Evolutionary conservation across 345 rosid species (phyloP).

Genomic region (Eucalyptus viminalis): DNA sequence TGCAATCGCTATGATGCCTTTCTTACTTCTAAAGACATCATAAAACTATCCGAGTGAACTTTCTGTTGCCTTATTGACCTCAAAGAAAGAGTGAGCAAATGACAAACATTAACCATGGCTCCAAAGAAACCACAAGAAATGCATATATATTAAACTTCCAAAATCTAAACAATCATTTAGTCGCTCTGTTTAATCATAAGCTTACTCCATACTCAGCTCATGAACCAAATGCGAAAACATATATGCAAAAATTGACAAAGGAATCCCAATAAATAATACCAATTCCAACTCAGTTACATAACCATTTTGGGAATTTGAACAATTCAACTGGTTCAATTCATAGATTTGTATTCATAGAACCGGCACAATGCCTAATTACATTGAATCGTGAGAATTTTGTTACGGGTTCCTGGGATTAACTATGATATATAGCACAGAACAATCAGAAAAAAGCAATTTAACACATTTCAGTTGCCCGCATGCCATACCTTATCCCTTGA

Average conservation of each 20-base stretch:
- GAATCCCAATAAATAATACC: neutral
- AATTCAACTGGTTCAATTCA: neutral
- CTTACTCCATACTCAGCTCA: neutral
- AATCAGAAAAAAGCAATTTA: neutral
- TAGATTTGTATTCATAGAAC: neutral
- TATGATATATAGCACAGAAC: neutral
- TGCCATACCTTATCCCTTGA: constrained; percentile 83
- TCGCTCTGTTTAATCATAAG: neutral
- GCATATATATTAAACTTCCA: neutral
- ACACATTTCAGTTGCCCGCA: neutral
- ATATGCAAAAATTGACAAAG: neutral
- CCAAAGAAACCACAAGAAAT: neutral
- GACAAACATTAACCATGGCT: neutral
- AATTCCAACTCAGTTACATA: neutral
- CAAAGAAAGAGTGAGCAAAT: neutral
- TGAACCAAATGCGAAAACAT: neutral
- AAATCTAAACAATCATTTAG: neutral
- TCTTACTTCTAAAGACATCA: neutral
- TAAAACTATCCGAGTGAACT: neutral
- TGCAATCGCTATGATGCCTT: neutral
- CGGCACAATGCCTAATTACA: neutral
- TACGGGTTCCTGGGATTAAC: neutral
- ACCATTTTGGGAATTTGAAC: neutral
- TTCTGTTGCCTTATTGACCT: neutral
- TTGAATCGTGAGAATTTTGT: neutral